Percentiles rank a stretch among this genome's conserved stretches.
Conservation (phyloP, 2,329 filamentous ascomycete genomes). For the Atkinsonella hypoxylon region DNA sequence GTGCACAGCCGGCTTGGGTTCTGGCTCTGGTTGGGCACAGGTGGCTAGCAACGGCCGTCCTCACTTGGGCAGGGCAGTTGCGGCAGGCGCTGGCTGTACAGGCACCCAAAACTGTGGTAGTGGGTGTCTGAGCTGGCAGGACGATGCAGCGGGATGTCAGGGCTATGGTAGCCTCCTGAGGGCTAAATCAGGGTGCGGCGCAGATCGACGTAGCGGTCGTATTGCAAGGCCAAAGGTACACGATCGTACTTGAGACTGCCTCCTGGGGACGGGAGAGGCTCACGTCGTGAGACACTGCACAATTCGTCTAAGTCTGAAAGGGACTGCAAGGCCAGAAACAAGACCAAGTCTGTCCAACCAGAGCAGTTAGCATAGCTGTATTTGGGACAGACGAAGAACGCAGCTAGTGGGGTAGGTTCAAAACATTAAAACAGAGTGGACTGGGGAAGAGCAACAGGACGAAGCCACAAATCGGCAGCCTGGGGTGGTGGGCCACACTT, state of each 20-base stretch:
- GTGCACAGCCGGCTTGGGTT: conserved; percentile 25
- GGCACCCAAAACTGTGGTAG: conserved; percentile 43
- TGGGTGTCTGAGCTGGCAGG: conserved; percentile 49
- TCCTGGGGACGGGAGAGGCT: conserved; percentile 1
- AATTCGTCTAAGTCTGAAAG: conserved; percentile 13
- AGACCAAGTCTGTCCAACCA: conserved; percentile 22
- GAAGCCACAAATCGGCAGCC: conserved; percentile 9
- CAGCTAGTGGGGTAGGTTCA: conserved; percentile 7
- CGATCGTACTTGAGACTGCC: background rate
- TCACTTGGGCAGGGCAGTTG: conserved; percentile 30
- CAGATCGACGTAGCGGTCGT: conserved; percentile 35
- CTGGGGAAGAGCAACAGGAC: background rate
- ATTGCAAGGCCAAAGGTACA: background rate
- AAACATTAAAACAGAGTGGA: background rate
- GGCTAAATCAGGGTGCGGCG: conserved; percentile 44
- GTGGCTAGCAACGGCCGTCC: conserved; percentile 19
- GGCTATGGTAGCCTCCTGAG: conserved; percentile 28
- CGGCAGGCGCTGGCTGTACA: conserved; percentile 31
- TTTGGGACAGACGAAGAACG: conserved; percentile 17
- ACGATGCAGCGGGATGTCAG: conserved; percentile 26
- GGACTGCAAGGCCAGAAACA: conserved; percentile 10
- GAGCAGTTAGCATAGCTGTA: conserved; percentile 22
- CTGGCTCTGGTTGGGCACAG: conserved; percentile 33
- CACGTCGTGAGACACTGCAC: conserved; percentile 2
- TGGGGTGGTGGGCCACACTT: conserved; percentile 21